phyloP scores from a whole-genome alignment of 306 rosid genomes.

The Cucurbita maxima region DNA sequence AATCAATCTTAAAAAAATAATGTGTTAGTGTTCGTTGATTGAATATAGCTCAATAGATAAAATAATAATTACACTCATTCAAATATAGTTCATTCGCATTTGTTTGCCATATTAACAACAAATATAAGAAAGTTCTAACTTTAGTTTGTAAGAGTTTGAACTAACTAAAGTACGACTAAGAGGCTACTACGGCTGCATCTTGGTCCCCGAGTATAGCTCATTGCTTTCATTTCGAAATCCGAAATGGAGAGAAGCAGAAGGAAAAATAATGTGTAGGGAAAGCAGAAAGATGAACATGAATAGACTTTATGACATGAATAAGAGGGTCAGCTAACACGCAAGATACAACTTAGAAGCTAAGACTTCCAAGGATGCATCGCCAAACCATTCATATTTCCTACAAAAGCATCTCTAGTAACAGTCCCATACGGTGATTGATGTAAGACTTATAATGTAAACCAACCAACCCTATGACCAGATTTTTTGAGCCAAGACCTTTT shows the following conservation, averaged over 20 bases:
- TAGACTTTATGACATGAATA: neutral
- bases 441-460: too few relatives aligned
- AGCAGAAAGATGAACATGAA: neutral
- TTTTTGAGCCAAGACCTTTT: too few relatives aligned
- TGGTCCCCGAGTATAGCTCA: neutral
- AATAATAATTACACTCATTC: too few relatives aligned
- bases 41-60: too few relatives aligned
- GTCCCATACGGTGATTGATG: too few relatives aligned
- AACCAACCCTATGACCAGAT: too few relatives aligned
- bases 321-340: neutral
- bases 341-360: neutral
- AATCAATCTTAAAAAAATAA: neutral
- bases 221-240: neutral
- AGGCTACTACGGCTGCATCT: neutral
- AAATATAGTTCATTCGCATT: too few relatives aligned
- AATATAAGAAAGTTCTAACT: too few relatives aligned
- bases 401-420: too few relatives aligned
- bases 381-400: neutral
- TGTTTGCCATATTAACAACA: too few relatives aligned
- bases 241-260: neutral
- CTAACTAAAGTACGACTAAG: neutral
- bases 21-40: too few relatives aligned
- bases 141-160: too few relatives aligned
- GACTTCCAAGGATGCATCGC: neutral
- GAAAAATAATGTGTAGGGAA: neutral